Base-by-base conservation (phyloP, 2,329 filamentous ascomycete species). In the Pseudopithomyces chartarum region DNA sequence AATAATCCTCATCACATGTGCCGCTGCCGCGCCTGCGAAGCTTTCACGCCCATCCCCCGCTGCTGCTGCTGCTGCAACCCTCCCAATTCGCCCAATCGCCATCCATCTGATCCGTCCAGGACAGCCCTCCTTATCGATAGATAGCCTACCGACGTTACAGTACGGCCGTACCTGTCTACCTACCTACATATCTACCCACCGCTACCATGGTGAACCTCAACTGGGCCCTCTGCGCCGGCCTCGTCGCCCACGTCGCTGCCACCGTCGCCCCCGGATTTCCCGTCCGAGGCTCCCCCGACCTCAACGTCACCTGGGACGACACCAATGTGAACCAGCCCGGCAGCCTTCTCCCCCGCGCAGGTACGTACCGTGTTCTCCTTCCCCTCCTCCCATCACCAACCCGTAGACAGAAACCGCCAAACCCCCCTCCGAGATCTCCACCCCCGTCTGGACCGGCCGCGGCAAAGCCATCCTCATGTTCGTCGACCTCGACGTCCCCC, bases 241-340 rank as follows among this genome's bases (percentile, higher is more conserved):
- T 58, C 6, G 38, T 32, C 12, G 50, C 56, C 32, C 40, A 54
- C n/a, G 64, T 49, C 19, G 54, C n/a, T 12, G 69, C 69, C 38
- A 61, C 66, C 29, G 58, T 63, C 1, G 70, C 68, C 29, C 72
- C 72, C 7, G 68, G 67, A n/a, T 73, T 74, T 43, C 67, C 71
- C 5, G 46, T 73, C 10, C 43, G 55, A 49, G 52, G 48, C n/a
- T 11, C 54, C 8, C 40, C 55, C 19, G 52, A 58, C n/a, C 54
- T 76, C 19, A 62, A 58, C 6, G 61, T 75, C 3, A 60, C 59
- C 2, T 76, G 67, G 62, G 71, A 67, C n/a, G 64, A 61, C 34
- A 74, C 73, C 46, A 65, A 62, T 23, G 64, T 76, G 2, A 67
- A 64, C 48, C 71, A 71, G n/a, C 56, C 68, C 12, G 73, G 73